Base-by-base conservation (phyloP, 176 grass and related monocot species). In the Paspalum vaginatum region DNA sequence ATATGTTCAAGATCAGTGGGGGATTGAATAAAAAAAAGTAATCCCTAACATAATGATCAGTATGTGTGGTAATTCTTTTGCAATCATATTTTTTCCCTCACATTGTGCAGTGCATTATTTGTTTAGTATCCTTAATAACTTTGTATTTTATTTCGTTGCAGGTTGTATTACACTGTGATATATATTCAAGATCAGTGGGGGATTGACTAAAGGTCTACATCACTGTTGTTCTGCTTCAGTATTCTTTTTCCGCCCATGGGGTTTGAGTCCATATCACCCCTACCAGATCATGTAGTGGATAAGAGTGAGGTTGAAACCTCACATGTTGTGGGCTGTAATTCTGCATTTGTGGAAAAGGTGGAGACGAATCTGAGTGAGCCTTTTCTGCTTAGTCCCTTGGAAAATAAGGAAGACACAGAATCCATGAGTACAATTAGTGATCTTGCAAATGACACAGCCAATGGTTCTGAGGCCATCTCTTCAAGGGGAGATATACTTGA, bases 401-500 rank as follows among this genome's bases (percentile, higher is more conserved):
- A 70, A 61, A 85, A 52, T 46, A 79, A 63, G 50, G 43, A 53
- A 39, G 71, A 75, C 0, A 2, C 8, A 18, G 69, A 89, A 70
- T 81, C 41, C 75, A 9, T 78, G 54, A 43, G 9, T 59, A 39
- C 43, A 41, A 9, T 85, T 22, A 64, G 63, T 70, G 67, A 82
- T 73, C 11, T 56, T 70, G 72, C 51, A n/a, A 65, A 49, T 46
- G 77, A 32, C 32, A 32, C 2, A 32, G 32, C 32, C 32, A 3
- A 32, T 32, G 32, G 4, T 85, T 7, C 62, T 77, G 25, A 79
- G 40, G 76, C 40, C 14, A 46, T 54, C 2, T 70, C 48, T 74
- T 12, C 69, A 37, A 68, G 44, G 58, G 60, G 56, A 14, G 61
- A 85, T 73, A 50, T 11, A 70, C 38, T 87, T 60, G 84, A 85